Percentiles rank a stretch among this genome's conserved stretches.
These are phyloP conservation scores for Eucalyptus camaldulensis DNA, from an alignment of 345 rosid species.

Conservation along the genomic window DNA sequence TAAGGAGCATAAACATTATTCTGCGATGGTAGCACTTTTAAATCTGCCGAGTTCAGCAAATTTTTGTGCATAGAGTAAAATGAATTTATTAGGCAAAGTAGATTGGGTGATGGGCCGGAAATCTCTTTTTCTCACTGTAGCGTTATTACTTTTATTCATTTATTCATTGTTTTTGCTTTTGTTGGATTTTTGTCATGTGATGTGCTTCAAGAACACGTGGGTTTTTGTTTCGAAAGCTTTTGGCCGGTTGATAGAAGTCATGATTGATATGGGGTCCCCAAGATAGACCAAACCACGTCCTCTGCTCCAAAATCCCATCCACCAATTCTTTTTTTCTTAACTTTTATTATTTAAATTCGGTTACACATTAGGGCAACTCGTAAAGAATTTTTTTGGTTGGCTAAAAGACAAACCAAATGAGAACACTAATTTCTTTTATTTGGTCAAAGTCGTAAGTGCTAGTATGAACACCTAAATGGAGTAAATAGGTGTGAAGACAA, in stretches of 20 bases:
- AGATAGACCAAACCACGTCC: neutral
- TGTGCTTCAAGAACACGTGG: neutral
- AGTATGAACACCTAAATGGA: no score
- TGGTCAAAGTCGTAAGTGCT: neutral
- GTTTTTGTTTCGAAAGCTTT: neutral
- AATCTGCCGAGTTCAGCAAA: neutral
- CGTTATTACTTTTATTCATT: neutral
- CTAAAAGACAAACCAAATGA: neutral
- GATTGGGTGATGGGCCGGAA: neutral
- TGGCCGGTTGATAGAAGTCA: neutral
- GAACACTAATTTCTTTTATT: neutral
- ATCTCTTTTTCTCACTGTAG: neutral
- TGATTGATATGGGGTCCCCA: neutral
- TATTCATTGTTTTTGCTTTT: neutral
- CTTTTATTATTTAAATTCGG: neutral
- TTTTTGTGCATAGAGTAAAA: neutral
- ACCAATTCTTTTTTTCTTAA: neutral
- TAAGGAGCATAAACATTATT: neutral
- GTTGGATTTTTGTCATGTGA: neutral
- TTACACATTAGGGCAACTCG: neutral
- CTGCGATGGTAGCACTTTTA: neutral
- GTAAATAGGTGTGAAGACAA: no score
- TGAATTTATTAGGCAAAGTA: neutral
- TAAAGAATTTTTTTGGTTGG: neutral
- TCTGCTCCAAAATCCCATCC: neutral